Evolutionary conservation across 1,284 basidiomycete species (phyloP).

Genomic region (Sphaerobolus stellatus): DNA sequence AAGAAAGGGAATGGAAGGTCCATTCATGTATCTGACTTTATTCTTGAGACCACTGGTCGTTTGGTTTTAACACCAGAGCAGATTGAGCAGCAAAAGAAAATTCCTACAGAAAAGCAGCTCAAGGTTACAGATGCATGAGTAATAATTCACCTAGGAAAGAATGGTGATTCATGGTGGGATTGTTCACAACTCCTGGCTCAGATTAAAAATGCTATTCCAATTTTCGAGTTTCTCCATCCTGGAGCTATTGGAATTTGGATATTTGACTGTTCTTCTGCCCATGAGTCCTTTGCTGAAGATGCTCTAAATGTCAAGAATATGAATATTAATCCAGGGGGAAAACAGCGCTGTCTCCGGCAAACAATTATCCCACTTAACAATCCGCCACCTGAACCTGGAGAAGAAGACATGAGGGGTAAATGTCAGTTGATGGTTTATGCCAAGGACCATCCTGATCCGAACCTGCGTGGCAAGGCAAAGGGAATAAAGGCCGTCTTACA

Average conservation of each 20-base stretch:
- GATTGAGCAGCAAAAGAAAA: conserved; percentile 14
- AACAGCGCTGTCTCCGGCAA: no score
- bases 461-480: no score
- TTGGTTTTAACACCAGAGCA: conserved; percentile 19
- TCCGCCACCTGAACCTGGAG: no score
- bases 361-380: no score
- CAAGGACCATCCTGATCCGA: no score
- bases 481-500: no score
- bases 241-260: conserved; percentile 17
- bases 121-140: conserved; percentile 12
- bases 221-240: conserved; percentile 17
- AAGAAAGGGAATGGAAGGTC: conserved; percentile 26
- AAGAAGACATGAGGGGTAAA: no score
- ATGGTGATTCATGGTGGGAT: conserved; percentile 19
- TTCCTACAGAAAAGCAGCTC: conserved; percentile 18
- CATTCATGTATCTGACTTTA: conserved; percentile 30
- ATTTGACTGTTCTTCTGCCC: no score
- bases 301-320: no score
- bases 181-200: conserved; percentile 15
- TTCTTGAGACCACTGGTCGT: conserved; percentile 23
- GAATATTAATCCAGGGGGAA: no score
- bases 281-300: no score
- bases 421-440: no score
- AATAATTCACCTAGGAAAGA: conserved; percentile 21
- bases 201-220: conserved; percentile 11